A percentile compares a stretch with the other conserved stretches of the same genome.
Conservation (phyloP, 805 yeast genomes). For the Osmozyma mogii region DNA sequence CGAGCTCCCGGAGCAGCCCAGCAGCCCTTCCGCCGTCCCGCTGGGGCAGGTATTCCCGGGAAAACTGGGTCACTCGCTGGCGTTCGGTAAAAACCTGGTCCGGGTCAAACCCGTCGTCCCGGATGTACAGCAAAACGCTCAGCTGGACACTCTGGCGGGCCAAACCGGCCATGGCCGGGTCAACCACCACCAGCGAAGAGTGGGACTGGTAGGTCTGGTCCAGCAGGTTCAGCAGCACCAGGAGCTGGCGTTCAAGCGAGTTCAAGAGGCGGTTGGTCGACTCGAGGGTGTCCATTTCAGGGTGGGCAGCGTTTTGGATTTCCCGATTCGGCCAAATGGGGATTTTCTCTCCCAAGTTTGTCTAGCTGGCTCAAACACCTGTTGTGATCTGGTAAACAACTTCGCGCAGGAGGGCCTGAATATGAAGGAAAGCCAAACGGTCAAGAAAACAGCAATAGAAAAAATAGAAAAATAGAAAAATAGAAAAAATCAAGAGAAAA, state of each 20-base stretch:
- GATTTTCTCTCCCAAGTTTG: too few species aligned
- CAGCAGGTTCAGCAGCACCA: conserved; percentile 22
- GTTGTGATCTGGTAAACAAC: too few species aligned
- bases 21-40: conserved; percentile 1
- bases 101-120: conserved; percentile 21
- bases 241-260: conserved; percentile 29
- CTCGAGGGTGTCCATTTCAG: conserved; percentile 18
- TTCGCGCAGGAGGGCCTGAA: too few species aligned
- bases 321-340: too few species aligned
- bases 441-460: too few species aligned
- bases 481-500: too few species aligned
- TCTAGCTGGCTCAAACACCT: too few species aligned
- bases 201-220: conserved; percentile 18
- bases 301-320: too few species aligned
- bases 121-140: conserved; percentile 28
- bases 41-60: conserved; percentile 16
- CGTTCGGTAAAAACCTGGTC: conserved; percentile 32
- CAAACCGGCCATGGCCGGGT: conserved; percentile 13
- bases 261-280: conserved; percentile 20
- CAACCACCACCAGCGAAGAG: conserved; percentile 13
- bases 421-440: too few species aligned
- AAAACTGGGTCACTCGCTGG: conserved; percentile 24
- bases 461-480: too few species aligned
- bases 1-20: conserved; percentile 2
- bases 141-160: conserved; percentile 24